These are phyloP conservation scores for Cutaneotrichosporon arboriforme DNA, from an alignment of 1,284 basidiomycete species.

Conservation along the genomic window DNA sequence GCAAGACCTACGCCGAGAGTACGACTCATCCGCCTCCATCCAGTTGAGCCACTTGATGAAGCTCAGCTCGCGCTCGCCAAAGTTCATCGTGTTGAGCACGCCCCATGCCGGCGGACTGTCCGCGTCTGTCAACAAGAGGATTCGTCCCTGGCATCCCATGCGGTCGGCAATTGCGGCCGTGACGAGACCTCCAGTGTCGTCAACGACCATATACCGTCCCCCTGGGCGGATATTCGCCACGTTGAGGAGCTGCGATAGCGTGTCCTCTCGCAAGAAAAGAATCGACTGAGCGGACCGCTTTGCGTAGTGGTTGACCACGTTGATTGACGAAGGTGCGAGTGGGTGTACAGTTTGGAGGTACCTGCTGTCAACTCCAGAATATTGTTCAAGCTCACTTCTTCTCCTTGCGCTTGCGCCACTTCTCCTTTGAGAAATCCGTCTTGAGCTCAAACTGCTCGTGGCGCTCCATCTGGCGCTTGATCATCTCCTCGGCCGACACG, in stretches of 20 bases:
- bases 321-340: constrained; percentile 78
- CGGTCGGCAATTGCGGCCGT: constrained; percentile 79
- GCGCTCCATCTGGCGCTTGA: constrained; percentile 81
- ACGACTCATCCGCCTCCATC: constrained; percentile 78
- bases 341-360: constrained; percentile 85
- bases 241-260: constrained; percentile 79
- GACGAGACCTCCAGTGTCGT: constrained; percentile 86
- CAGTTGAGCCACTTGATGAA: constrained; percentile 75
- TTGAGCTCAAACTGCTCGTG: constrained; percentile 86
- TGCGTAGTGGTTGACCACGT: constrained; percentile 72
- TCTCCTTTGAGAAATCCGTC: constrained; percentile 95
- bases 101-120: constrained; percentile 93
- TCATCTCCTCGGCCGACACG: constrained; percentile 67
- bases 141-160: constrained; percentile 73
- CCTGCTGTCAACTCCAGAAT: constrained; percentile 49
- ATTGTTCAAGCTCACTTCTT: constrained; percentile 65
- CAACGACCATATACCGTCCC: constrained; percentile 80
- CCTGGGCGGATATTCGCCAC: constrained; percentile 79
- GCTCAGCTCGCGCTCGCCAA: constrained; percentile 58
- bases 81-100: constrained; percentile 79
- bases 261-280: constrained; percentile 78
- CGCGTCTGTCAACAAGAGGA: constrained; percentile 80
- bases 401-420: constrained; percentile 90
- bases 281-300: constrained; percentile 71
- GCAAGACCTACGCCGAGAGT: constrained; percentile 34